A percentile compares a stretch with the other conserved stretches of the same genome.
These are phyloP conservation scores for Diaporthe ampelina DNA, from an alignment of 2,329 filamentous ascomycete species.

Conservation along the genomic window DNA sequence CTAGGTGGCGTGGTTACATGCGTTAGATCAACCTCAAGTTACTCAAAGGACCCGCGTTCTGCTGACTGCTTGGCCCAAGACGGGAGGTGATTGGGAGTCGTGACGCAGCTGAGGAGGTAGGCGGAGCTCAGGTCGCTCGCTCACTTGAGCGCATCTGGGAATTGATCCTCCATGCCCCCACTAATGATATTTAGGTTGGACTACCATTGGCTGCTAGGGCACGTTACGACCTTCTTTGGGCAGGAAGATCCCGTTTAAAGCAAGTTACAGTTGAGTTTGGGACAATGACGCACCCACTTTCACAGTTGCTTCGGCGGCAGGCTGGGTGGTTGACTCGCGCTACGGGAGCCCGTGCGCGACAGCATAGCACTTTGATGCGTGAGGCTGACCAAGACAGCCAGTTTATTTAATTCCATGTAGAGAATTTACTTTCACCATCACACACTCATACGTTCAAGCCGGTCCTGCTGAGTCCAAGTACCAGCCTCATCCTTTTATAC, in stretches of 20 bases:
- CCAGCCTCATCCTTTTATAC: too few species aligned
- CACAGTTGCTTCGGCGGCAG: neutral
- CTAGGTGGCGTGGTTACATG: neutral
- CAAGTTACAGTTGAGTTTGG: slow-evolving; percentile 18
- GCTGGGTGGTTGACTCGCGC: slow-evolving; percentile 2
- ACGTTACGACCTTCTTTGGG: slow-evolving; percentile 7
- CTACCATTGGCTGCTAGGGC: neutral
- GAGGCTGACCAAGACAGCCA: too few species aligned
- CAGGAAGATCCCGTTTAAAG: neutral
- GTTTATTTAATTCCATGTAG: too few species aligned
- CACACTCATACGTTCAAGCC: too few species aligned
- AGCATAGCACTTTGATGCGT: neutral
- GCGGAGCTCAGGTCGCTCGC: neutral
- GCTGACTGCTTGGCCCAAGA: slow-evolving; percentile 3
- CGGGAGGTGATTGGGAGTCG: slow-evolving; percentile 17
- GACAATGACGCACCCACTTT: neutral
- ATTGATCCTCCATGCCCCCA: neutral
- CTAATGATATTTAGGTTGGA: neutral
- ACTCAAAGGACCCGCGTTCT: neutral
- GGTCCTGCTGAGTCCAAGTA: too few species aligned
- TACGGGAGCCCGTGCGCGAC: neutral
- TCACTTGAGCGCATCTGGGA: neutral
- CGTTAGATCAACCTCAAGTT: neutral
- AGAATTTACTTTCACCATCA: too few species aligned
- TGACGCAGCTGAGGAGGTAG: slow-evolving; percentile 6